phyloP scores from a whole-genome alignment of 208 protist genomes.

The Acanthamoeba healyi region DNA sequence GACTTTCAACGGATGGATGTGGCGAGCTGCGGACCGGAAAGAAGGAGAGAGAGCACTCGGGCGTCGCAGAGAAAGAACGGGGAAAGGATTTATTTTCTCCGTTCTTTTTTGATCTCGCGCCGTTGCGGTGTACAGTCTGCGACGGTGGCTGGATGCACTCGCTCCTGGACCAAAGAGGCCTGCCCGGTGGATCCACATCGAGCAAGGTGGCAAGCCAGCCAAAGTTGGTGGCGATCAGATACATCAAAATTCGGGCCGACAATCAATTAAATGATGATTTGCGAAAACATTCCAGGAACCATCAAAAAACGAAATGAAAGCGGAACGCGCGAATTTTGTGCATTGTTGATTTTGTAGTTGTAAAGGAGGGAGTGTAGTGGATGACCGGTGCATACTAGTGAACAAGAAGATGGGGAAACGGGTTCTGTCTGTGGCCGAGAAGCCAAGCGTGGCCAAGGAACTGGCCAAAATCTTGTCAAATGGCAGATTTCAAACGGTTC shows the following conservation, averaged over 20 bases:
- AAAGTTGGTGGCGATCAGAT: no score
- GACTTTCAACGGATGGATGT: neutral
- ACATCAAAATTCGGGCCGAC: no score
- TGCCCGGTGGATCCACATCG: no score
- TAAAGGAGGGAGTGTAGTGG: no score
- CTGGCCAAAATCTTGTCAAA: slow-evolving; percentile 88
- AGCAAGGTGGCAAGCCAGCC: no score
- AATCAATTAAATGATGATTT: no score
- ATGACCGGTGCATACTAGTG: no score
- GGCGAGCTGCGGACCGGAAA: neutral
- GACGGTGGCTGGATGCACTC: no score
- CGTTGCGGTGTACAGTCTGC: no score
- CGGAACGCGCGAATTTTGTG: neutral
- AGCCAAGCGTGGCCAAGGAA: slow-evolving; percentile 93
- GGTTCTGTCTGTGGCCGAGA: slow-evolving; percentile 94
- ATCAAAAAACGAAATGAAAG: neutral
- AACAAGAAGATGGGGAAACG: slow-evolving; percentile 22
- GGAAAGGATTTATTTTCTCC: slow-evolving; percentile 17
- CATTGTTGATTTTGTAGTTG: no score
- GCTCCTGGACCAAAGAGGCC: no score
- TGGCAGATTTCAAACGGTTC: slow-evolving; percentile 1
- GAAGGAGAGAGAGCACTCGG: neutral
- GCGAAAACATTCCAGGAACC: no score
- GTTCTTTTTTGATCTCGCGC: neutral
- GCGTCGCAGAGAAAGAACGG: neutral